A percentile compares a stretch with the other conserved stretches of the same genome.
These are phyloP conservation scores for Melanomma pulvis-pyrius DNA, from an alignment of 495 filamentous ascomycete genomes.

Conservation along the genomic window DNA sequence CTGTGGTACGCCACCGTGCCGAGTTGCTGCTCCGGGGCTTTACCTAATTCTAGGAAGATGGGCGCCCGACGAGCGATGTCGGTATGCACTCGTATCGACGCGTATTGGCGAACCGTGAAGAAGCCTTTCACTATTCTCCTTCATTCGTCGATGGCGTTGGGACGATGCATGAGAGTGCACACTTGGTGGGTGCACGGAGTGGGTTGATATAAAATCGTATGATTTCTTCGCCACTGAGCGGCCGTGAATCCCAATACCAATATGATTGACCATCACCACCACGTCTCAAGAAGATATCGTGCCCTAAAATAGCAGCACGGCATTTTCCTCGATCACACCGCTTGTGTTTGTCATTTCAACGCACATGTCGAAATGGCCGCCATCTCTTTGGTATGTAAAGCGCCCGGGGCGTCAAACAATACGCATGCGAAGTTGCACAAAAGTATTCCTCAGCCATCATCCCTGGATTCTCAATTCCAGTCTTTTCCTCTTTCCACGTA, in stretches of 20 bases:
- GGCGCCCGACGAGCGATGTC: too few relatives aligned
- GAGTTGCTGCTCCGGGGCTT: too few relatives aligned
- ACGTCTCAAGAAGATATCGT: neutral
- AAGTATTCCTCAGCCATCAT: slow-evolving; percentile 1
- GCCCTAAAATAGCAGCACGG: neutral
- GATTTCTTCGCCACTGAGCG: neutral
- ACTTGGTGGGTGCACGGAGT: too few relatives aligned
- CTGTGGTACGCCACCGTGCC: neutral
- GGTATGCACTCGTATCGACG: too few relatives aligned
- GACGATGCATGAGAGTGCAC: too few relatives aligned
- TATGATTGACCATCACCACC: too few relatives aligned
- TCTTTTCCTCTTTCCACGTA: neutral
- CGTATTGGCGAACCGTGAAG: too few relatives aligned
- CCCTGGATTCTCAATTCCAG: neutral
- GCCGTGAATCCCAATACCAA: too few relatives aligned
- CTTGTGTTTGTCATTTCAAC: neutral
- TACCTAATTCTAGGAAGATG: too few relatives aligned
- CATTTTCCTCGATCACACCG: neutral
- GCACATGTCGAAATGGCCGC: too few relatives aligned
- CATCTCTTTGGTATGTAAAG: too few relatives aligned
- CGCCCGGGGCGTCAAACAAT: neutral
- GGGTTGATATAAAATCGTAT: neutral
- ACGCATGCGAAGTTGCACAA: neutral
- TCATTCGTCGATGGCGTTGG: too few relatives aligned
- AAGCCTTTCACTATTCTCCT: neutral